Evolutionary conservation across 129 eudicot species (phyloP).

Genomic region (Logfia minima): DNA sequence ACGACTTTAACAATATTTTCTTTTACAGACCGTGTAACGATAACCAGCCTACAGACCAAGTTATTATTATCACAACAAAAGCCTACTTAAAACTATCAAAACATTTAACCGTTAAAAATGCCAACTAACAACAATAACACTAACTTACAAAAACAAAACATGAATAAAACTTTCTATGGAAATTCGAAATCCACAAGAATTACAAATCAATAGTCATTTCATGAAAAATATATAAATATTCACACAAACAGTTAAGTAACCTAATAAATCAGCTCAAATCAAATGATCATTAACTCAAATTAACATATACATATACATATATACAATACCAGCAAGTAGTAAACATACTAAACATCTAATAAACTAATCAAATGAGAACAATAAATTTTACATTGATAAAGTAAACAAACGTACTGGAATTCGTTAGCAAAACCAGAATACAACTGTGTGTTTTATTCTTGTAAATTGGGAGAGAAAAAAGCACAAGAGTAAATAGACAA

Average conservation of each 20-base stretch:
- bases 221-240: neutral
- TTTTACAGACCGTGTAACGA: neutral
- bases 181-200: neutral
- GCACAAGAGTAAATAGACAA: neutral
- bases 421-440: neutral
- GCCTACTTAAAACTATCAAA: neutral
- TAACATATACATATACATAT: neutral
- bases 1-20: neutral
- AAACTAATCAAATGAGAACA: neutral
- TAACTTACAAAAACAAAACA: neutral
- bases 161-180: neutral
- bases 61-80: neutral
- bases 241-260: neutral
- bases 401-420: constrained; percentile 21
- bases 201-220: constrained; percentile 4
- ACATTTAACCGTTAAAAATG: neutral
- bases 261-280: neutral
- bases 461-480: neutral
- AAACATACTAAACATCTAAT: neutral
- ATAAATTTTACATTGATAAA: neutral
- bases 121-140: constrained; percentile 10
- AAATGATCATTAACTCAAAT: neutral
- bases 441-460: neutral
- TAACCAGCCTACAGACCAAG: neutral
- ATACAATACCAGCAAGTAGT: neutral